A percentile compares a stretch with the other conserved stretches of the same genome.
These are phyloP conservation scores for Penicillium nordicum DNA, from an alignment of 2,329 filamentous ascomycete species.

Conservation along the genomic window DNA sequence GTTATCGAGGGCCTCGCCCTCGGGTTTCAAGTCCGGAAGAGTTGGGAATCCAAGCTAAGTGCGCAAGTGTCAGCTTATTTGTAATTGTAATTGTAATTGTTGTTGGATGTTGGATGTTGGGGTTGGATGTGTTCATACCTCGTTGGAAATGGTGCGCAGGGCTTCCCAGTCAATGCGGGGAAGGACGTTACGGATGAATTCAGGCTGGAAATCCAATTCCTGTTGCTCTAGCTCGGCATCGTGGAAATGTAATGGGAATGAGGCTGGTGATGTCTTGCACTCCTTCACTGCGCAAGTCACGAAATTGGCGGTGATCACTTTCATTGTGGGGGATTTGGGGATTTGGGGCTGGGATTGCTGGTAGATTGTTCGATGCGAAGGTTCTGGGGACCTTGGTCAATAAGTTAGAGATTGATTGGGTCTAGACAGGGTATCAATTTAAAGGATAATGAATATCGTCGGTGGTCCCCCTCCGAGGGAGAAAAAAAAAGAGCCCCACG, in stretches of 20 bases:
- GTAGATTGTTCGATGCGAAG: neutral
- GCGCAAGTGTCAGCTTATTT: neutral
- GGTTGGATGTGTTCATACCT: slow-evolving; percentile 39
- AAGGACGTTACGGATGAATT: slow-evolving; percentile 79
- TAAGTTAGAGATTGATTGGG: neutral
- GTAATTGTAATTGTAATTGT: neutral
- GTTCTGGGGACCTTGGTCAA: neutral
- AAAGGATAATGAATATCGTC: neutral
- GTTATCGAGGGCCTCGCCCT: slow-evolving; percentile 60
- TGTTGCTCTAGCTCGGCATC: slow-evolving; percentile 86
- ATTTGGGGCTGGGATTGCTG: neutral
- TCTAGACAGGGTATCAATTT: neutral
- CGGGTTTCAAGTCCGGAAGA: slow-evolving; percentile 63
- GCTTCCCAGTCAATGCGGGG: slow-evolving; percentile 86
- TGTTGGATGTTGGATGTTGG: neutral
- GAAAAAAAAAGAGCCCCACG: slow-evolving; percentile 6
- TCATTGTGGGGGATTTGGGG: slow-evolving; percentile 58
- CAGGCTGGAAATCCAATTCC: slow-evolving; percentile 74
- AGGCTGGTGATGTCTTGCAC: slow-evolving; percentile 75
- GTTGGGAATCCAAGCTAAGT: slow-evolving; percentile 72
- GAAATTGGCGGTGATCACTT: slow-evolving; percentile 93
- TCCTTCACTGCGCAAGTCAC: slow-evolving; percentile 92
- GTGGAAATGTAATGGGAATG: slow-evolving; percentile 87
- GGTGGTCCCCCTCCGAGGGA: neutral
- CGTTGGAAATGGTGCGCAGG: slow-evolving; percentile 68